These are phyloP conservation scores for Paspalum notatum DNA, from an alignment of 176 grass and related monocot genomes.

Conservation along the genomic window DNA sequence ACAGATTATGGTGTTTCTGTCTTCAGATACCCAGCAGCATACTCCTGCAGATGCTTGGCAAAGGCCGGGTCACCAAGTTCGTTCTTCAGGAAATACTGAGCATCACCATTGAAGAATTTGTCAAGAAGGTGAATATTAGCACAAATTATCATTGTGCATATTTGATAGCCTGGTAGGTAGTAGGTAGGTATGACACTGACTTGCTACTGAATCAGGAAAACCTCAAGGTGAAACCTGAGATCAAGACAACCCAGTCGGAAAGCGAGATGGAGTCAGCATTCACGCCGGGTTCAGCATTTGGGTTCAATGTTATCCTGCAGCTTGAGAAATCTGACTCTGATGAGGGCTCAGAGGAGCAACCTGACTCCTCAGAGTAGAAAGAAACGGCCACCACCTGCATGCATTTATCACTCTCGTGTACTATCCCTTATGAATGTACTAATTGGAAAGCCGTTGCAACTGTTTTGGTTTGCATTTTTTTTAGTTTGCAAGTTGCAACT, in stretches of 20 bases:
- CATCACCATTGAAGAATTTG: conserved; percentile 62
- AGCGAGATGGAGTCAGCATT: conserved; percentile 69
- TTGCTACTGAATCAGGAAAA: conserved; percentile 52
- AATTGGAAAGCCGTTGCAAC: conserved; percentile 14
- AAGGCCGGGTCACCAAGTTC: conserved; percentile 75
- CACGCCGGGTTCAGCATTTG: conserved; percentile 50
- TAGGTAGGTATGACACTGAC: background rate
- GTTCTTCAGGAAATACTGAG: conserved; percentile 73
- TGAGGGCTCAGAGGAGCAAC: conserved; percentile 11
- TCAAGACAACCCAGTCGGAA: conserved; percentile 55
- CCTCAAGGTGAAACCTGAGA: conserved; percentile 64
- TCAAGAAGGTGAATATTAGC: conserved; percentile 58
- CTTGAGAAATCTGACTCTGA: conserved; percentile 50
- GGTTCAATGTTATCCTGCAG: conserved; percentile 58
- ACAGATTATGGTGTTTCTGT: conserved; percentile 22
- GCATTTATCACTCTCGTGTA: conserved; percentile 9
- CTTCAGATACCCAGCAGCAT: conserved; percentile 72
- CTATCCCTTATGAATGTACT: conserved; percentile 28
- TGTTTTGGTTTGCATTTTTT: background rate
- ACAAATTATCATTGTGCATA: background rate
- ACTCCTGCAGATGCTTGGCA: conserved; percentile 71
- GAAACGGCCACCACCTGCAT: background rate
- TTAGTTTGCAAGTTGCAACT: conserved; percentile 20
- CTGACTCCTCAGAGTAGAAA: conserved; percentile 20
- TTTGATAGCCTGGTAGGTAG: background rate